Evolutionary conservation across 305 asterid species (phyloP), one percentile per base, ranked within the genome.

Genomic region (Fraxinus velutina): DNA sequence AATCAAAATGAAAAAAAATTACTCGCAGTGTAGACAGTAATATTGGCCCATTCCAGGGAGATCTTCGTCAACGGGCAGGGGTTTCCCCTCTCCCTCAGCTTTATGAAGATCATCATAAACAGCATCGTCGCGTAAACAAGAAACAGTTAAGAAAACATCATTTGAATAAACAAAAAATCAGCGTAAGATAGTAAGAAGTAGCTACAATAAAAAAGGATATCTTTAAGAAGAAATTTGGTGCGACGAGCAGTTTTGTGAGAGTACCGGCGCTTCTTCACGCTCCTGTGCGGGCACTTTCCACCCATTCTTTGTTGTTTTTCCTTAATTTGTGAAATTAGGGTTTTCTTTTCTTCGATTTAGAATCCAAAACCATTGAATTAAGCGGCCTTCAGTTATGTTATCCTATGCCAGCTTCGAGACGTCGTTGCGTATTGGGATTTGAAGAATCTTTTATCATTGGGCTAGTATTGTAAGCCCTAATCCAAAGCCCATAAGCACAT

Each of bases 21-120:
- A 94, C 98, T 94, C 99, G 94, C 98, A 92, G 86, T 94, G 98
- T 6, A 87, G 52, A 83, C 97, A 92, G 78, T 92, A 94, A 79
- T 84, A 91, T 82, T 95, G 97, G 34, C 98, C 98, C 98, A 94
- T 89, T 66, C 98, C 97, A 1, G 99, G 99, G 72, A 95, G 97
- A 73, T 94, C 97, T 87, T 95, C 99, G 78, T 94, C 98, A 2
- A 92, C 74, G 1, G 99, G 97, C 87, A 93, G 76, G 70, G 87
- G 44, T 47, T 85, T 91, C 68, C 62, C 34, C 37, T 83, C 80
- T 39, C 85, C 93, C 33, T 81, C 95, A 8, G 42, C 71, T 85
- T 89, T 91, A 83, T 86, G 86, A 71, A 93, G 90, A 60, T 92
- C 92, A 2, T 92, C 97, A 27, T 90, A 94, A 83, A 95, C 98